phyloP scores from a whole-genome alignment of 306 rosid species.

The Heteromeles arbutifolia region DNA sequence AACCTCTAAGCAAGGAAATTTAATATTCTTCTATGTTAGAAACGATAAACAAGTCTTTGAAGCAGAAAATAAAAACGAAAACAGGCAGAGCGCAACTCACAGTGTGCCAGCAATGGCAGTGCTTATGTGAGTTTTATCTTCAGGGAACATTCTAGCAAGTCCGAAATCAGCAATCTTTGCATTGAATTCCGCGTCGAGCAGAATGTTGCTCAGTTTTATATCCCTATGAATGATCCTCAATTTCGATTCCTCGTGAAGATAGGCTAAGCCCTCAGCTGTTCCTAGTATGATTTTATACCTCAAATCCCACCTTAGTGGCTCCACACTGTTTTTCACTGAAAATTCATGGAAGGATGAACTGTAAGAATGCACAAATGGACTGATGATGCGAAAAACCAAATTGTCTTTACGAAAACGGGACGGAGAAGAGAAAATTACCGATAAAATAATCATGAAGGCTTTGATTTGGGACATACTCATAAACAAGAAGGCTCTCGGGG shows the following conservation, averaged over 20 bases:
- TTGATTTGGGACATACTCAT: slow-evolving; percentile 55
- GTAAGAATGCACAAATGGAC: background rate
- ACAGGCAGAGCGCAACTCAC: slow-evolving; percentile 4
- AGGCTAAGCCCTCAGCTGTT: slow-evolving; percentile 59
- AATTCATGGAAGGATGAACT: background rate
- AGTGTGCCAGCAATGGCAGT: slow-evolving; percentile 40
- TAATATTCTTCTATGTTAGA: background rate
- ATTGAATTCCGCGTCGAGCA: slow-evolving; percentile 46
- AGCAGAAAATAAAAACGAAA: background rate
- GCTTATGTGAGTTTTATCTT: slow-evolving; percentile 35
- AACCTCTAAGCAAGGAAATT: slow-evolving; percentile 38
- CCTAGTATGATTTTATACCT: slow-evolving; percentile 32
- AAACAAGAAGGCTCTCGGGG: slow-evolving; percentile 73
- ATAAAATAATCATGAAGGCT: slow-evolving; percentile 52
- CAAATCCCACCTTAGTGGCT: slow-evolving; percentile 26
- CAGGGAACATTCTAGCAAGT: slow-evolving; percentile 57
- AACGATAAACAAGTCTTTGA: background rate
- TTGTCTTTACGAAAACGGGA: background rate
- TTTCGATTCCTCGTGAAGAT: slow-evolving; percentile 56
- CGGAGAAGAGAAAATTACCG: slow-evolving; percentile 28
- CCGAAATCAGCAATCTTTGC: slow-evolving; percentile 71
- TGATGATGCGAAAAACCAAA: background rate
- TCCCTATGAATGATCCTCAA: slow-evolving; percentile 66
- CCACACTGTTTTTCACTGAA: slow-evolving; percentile 11
- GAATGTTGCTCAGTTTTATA: slow-evolving; percentile 50